These are phyloP conservation scores for Zalaria obscura DNA, from an alignment of 2,329 filamentous ascomycete species.

Conservation along the genomic window DNA sequence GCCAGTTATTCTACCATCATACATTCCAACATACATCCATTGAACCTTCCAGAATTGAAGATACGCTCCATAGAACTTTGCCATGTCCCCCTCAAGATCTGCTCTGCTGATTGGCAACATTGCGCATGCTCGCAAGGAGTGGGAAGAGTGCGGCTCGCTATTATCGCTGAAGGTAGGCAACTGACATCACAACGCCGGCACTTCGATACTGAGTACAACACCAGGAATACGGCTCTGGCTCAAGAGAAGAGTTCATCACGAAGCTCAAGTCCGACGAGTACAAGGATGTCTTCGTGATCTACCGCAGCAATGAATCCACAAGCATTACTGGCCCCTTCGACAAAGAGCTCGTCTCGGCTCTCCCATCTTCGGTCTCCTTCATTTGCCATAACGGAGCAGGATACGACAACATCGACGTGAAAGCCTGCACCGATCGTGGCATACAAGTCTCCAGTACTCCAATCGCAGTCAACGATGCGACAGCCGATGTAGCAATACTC, in stretches of 20 bases:
- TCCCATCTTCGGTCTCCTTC: conserved; percentile 28
- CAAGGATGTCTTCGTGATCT: conserved; percentile 41
- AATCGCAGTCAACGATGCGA: conserved; percentile 36
- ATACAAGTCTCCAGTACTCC: conserved; percentile 33
- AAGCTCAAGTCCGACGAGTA: conserved; percentile 41
- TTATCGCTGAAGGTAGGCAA: conserved; percentile 16
- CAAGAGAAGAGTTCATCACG: conserved; percentile 39
- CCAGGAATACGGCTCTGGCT: conserved; percentile 40
- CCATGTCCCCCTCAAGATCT: conserved; percentile 7
- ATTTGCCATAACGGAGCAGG: conserved; percentile 30
- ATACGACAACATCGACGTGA: conserved; percentile 22
- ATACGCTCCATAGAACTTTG: no score
- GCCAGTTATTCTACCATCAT: no score
- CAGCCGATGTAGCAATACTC: conserved; percentile 33
- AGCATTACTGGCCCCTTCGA: conserved; percentile 31
- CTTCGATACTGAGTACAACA: not conserved
- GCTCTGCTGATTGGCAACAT: conserved; percentile 33
- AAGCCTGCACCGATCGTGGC: conserved; percentile 17
- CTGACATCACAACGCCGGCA: not conserved
- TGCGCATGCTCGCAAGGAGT: conserved; percentile 30
- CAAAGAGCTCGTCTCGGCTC: conserved; percentile 25
- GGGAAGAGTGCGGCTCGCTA: conserved; percentile 23
- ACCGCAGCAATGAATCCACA: conserved; percentile 44
- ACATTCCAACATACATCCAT: no score
- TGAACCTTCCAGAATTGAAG: no score